A percentile compares a stretch with the other conserved stretches of the same genome.
Evolutionary conservation across 768 basidiomycete genomes (phyloP).

Genomic region (Naganishia randhawae): DNA sequence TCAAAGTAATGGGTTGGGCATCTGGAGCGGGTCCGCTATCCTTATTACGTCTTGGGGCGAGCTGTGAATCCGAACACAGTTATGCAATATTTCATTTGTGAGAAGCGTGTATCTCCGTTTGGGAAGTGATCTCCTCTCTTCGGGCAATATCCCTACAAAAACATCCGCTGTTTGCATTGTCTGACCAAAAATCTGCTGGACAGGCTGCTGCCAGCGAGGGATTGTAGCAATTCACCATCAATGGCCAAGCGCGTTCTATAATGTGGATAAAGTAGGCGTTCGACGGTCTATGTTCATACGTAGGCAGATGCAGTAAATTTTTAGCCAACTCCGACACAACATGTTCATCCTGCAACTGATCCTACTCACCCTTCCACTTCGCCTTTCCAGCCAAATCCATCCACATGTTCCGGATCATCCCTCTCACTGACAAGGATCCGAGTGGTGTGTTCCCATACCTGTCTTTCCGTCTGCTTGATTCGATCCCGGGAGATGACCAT

Average conservation of each 20-base stretch:
- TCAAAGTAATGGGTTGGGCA: too few relatives aligned
- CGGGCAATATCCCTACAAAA: background rate
- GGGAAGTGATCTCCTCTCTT: background rate
- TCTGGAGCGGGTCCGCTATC: too few relatives aligned
- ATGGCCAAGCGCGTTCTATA: constrained; percentile 11
- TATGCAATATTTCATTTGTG: background rate
- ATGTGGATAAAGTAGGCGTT: constrained; percentile 11
- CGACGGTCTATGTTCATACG: background rate
- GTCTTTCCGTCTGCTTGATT: background rate
- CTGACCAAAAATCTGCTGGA: background rate
- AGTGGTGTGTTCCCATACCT: background rate
- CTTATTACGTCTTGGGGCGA: too few relatives aligned
- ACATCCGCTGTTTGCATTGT: background rate
- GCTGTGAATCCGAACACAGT: too few relatives aligned
- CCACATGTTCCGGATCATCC: constrained; percentile 1
- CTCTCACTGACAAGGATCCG: constrained; percentile 1
- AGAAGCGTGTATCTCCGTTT: background rate
- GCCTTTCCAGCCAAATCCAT: constrained; percentile 12
- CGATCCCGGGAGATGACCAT: background rate
- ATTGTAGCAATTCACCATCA: constrained; percentile 4
- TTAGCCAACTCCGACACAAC: too few relatives aligned
- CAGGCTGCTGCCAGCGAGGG: background rate
- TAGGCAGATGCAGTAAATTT: too few relatives aligned
- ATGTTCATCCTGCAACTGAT: too few relatives aligned
- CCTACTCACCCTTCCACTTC: constrained; percentile 5